Base-by-base conservation (phyloP, 2,329 filamentous ascomycete genomes). In the Colletotrichum kahawae region DNA sequence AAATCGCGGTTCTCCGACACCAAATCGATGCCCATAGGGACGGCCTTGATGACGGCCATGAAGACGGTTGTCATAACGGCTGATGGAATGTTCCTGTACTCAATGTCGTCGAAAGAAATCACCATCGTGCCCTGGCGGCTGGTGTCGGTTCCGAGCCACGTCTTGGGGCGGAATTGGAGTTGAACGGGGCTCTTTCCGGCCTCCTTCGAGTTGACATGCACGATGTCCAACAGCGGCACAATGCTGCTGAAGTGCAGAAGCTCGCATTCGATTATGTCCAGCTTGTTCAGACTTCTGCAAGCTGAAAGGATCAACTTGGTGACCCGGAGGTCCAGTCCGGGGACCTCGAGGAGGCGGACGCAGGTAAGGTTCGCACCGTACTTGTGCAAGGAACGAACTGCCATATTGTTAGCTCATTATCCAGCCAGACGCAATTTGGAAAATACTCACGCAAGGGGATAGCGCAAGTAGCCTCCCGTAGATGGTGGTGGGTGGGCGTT, bases 231-330 rank as follows among this genome's bases (percentile, higher is more conserved):
- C 0, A 84, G 34, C 0, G 59, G 34, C 7, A 74, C 54, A 2
- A 80, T 77, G 4, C 68, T 24, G 2, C 77, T 77, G 16, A 84
- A 77, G 62, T 81, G 78, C 1, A 84, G 38, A 0, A 83, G 69
- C 16, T 82, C 81, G 66, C 82, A 84, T 8, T 81, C 78, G 33
- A 81, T 75, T 1, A 84, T 63, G 8, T 78, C 76, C 2, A 84
- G 36, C 0, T 68, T 54, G 57, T 78, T 69, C 0, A 84, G 74
- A 18, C 74, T 77, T 0, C 78, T 78, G 34, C 80, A 70, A 1
- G 36, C 9, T 2, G 70, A 34, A 1, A 83, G n/a, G 5, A 81
- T 77, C 5, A 64, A 34, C 51, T 72, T 33, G 4, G 83, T 36
- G 2, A 79, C 54, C 2, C 43, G 9, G 1, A 79, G 5, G 21